Evolutionary conservation across 2,329 filamentous ascomycete species (phyloP).

Genomic region (Chrysoporthe puriensis): DNA sequence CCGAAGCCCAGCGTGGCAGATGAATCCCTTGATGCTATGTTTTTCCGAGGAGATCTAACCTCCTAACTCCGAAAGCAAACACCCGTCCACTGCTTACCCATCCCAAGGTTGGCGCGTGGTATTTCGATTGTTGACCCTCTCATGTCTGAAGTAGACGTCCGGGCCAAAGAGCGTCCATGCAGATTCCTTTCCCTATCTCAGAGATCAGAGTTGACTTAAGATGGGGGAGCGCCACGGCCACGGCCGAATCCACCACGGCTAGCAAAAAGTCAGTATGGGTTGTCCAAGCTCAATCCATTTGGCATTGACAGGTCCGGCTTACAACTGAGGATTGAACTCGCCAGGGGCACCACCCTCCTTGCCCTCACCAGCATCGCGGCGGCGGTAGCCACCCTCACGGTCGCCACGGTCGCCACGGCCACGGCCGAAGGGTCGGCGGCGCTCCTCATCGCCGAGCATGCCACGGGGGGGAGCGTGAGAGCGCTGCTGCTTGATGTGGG

Average conservation of each 20-base stretch:
- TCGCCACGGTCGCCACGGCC: constrained; percentile 73
- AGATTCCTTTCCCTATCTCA: constrained; percentile 30
- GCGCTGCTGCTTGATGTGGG: constrained; percentile 99
- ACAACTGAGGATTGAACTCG: constrained; percentile 91
- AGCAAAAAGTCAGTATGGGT: constrained; percentile 37
- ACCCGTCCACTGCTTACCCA: constrained; percentile 35
- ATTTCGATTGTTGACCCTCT: constrained; percentile 34
- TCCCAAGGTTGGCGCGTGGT: constrained; percentile 35
- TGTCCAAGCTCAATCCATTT: constrained; percentile 40
- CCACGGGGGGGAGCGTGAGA: constrained; percentile 97
- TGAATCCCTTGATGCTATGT: constrained; percentile 38
- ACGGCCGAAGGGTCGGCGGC: constrained; percentile 78
- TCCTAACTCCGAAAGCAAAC: constrained; percentile 40
- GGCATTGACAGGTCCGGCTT: constrained; percentile 42
- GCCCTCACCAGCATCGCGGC: constrained; percentile 82
- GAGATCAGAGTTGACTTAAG: constrained; percentile 54
- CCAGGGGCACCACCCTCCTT: constrained; percentile 93
- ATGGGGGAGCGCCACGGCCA: constrained; percentile 79
- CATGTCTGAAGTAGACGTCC: constrained; percentile 25
- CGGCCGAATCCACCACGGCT: constrained; percentile 86
- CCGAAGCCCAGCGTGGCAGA: constrained; percentile 29
- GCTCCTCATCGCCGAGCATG: constrained; percentile 89
- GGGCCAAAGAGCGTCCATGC: constrained; percentile 30
- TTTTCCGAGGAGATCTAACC: constrained; percentile 39
- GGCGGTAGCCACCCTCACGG: constrained; percentile 89